phyloP scores from a whole-genome alignment of 148 eudicot species.

The Camellia sinensis region DNA sequence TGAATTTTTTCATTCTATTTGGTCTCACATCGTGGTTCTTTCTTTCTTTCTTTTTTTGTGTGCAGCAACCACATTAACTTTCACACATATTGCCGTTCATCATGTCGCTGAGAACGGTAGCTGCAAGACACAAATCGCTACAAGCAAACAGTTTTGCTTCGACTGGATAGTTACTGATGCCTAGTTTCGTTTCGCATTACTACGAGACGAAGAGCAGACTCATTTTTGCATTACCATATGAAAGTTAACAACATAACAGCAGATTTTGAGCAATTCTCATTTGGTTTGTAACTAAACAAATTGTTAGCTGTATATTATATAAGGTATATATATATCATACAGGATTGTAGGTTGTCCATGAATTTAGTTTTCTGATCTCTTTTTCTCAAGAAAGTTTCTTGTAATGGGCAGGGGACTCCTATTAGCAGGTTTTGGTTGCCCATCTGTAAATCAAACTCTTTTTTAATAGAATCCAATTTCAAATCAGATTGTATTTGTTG shows the following conservation, averaged over 20 bases:
- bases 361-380: background rate
- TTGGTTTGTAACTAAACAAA: background rate
- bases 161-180: background rate
- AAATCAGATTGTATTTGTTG: background rate
- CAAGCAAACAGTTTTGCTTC: background rate
- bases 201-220: background rate
- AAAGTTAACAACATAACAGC: background rate
- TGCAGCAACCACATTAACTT: slow-evolving; percentile 30
- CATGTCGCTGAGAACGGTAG: slow-evolving; percentile 1
- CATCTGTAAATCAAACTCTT: slow-evolving; percentile 12
- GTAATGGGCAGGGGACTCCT: background rate
- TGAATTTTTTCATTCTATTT: background rate
- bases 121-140: background rate
- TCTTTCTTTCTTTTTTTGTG: background rate
- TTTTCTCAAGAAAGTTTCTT: background rate
- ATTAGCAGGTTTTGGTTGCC: background rate
- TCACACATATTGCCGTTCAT: background rate
- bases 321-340: slow-evolving; percentile 9
- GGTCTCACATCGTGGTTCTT: background rate
- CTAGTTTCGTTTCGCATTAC: background rate
- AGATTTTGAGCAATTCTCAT: background rate
- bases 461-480: background rate
- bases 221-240: background rate
- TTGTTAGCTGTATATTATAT: slow-evolving; percentile 5
- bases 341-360: background rate